Conservation (phyloP, 1,284 basidiomycete genomes). For the Athelia psychrophila region DNA sequence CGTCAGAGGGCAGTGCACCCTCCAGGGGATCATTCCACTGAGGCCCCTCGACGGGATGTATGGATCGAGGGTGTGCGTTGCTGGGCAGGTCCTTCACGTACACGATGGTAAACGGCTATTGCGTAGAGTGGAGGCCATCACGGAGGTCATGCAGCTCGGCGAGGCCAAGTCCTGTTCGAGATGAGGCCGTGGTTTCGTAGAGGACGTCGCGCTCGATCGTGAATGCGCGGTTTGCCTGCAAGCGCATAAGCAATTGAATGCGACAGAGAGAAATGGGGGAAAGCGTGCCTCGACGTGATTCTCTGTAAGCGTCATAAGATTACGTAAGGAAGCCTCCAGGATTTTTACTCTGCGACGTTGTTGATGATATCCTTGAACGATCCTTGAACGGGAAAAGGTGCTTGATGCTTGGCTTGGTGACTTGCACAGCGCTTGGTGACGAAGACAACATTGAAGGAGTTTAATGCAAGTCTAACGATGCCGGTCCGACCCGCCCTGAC, state of each 20-base stretch:
- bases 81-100: conserved; percentile 43
- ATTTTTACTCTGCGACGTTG: conserved; percentile 66
- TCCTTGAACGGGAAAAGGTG: no score
- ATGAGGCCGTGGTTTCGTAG: conserved; percentile 38
- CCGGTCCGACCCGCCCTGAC: no score
- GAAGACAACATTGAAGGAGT: no score
- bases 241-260: neutral
- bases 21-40: conserved; percentile 35
- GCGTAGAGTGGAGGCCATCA: conserved; percentile 40
- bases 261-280: neutral
- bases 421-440: no score
- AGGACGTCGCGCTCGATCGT: conserved; percentile 41
- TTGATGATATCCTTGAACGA: conserved; percentile 64
- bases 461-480: no score
- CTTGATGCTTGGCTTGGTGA: no score
- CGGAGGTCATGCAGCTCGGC: conserved; percentile 41
- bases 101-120: conserved; percentile 42
- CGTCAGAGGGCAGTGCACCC: conserved; percentile 39
- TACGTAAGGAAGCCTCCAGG: conserved; percentile 58
- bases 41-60: conserved; percentile 32
- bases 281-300: conserved; percentile 34
- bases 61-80: conserved; percentile 35
- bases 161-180: conserved; percentile 28
- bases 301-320: conserved; percentile 38
- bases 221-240: conserved; percentile 36